These are phyloP conservation scores for Garcileccinum viscosum DNA, from an alignment of 1,284 basidiomycete genomes.

Conservation along the genomic window DNA sequence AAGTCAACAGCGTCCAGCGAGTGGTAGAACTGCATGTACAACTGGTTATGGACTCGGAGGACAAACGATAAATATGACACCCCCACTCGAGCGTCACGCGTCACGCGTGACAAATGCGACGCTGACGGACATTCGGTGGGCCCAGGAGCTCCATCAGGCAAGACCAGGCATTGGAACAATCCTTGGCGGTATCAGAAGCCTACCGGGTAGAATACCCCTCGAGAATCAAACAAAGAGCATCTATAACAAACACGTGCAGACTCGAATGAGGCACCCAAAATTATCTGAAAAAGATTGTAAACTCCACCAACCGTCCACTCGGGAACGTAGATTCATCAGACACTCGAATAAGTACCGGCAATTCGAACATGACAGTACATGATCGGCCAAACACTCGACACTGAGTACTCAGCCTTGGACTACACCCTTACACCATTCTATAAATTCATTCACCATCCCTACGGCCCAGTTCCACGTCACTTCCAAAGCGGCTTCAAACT, in stretches of 20 bases:
- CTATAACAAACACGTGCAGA: not conserved
- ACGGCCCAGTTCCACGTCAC: constrained; percentile 63
- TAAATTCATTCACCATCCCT: constrained; percentile 17
- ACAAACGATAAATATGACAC: not conserved
- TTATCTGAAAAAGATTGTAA: not conserved
- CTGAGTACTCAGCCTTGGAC: constrained; percentile 20
- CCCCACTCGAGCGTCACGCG: no score
- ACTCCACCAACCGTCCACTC: not conserved
- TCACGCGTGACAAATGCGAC: no score
- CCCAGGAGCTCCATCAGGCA: no score
- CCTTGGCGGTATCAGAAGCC: no score
- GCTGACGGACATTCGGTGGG: no score
- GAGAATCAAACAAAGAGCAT: constrained; percentile 1
- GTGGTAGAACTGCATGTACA: not conserved
- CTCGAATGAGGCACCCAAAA: not conserved
- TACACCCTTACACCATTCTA: constrained; percentile 32
- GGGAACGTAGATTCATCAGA: not conserved
- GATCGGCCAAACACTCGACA: not conserved
- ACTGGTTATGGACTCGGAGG: not conserved
- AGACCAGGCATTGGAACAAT: no score
- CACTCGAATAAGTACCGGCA: not conserved
- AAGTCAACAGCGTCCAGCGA: not conserved
- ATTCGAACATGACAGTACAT: not conserved
- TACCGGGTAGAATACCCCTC: not conserved
- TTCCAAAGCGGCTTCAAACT: constrained; percentile 67